Evolutionary conservation across 441 rosid genomes (phyloP).

Genomic region (Corymbia calophylla): DNA sequence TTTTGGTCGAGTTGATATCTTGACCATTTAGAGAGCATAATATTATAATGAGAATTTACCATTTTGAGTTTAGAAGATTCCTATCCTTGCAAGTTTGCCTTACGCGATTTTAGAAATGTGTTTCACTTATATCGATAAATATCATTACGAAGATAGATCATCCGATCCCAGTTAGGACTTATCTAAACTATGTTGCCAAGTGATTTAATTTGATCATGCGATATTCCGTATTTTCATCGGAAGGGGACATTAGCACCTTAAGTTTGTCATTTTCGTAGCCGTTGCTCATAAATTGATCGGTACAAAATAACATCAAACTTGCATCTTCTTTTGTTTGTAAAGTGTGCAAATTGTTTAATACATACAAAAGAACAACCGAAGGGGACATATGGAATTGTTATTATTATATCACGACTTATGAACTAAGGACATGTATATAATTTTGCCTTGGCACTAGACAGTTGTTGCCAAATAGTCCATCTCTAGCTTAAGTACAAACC

Average conservation of each 20-base stretch:
- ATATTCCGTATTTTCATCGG: neutral
- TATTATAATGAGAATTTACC: neutral
- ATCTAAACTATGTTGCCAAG: neutral
- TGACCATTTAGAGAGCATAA: neutral
- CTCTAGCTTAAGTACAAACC: neutral
- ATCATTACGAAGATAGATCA: neutral
- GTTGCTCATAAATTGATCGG: neutral
- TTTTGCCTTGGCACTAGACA: neutral
- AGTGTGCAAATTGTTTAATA: neutral
- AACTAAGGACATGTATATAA: neutral
- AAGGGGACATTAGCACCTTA: neutral
- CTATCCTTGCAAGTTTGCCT: neutral
- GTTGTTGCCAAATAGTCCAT: neutral
- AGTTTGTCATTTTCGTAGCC: neutral
- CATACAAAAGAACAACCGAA: neutral
- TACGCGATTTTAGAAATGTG: neutral
- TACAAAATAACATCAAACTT: neutral
- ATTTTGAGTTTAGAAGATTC: neutral
- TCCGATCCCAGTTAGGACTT: neutral
- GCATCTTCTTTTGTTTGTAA: neutral
- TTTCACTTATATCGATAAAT: neutral
- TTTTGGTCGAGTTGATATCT: neutral
- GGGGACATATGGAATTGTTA: neutral
- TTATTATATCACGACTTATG: neutral
- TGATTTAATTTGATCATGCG: neutral